These are phyloP conservation scores for Pleoardoris graminearum DNA, from an alignment of 2,329 filamentous ascomycete species.

Conservation along the genomic window DNA sequence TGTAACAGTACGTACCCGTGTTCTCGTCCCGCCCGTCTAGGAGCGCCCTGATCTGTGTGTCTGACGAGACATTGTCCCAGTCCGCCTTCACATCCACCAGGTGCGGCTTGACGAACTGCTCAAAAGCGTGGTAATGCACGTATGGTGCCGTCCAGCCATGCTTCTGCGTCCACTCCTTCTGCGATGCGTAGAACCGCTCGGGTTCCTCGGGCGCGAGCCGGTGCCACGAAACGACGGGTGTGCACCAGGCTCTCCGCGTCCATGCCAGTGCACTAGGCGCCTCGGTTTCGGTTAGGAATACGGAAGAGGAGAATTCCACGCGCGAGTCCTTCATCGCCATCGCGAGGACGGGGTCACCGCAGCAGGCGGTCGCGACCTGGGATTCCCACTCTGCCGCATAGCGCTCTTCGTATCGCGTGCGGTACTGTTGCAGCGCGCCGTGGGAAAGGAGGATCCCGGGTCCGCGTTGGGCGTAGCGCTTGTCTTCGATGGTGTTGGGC, in stretches of 20 bases:
- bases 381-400: slow-evolving; percentile 41
- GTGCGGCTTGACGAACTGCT: slow-evolving; percentile 35
- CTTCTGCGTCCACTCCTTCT: slow-evolving; percentile 38
- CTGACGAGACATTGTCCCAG: slow-evolving; percentile 44
- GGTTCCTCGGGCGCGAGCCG: slow-evolving; percentile 29
- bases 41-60: slow-evolving; percentile 22
- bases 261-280: slow-evolving; percentile 47
- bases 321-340: slow-evolving; percentile 40
- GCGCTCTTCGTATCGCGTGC: slow-evolving; percentile 35
- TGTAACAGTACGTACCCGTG: slow-evolving; percentile 5
- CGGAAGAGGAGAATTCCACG: slow-evolving; percentile 44
- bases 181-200: slow-evolving; percentile 34
- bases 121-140: slow-evolving; percentile 39
- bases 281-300: slow-evolving; percentile 51
- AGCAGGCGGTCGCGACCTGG: slow-evolving; percentile 38
- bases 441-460: slow-evolving; percentile 50
- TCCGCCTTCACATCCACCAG: slow-evolving; percentile 29
- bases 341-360: slow-evolving; percentile 44
- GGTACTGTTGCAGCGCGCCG: slow-evolving; percentile 43
- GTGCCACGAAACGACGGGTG: slow-evolving; percentile 47
- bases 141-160: slow-evolving; percentile 41
- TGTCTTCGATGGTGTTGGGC: slow-evolving; percentile 38
- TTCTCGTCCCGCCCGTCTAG: slow-evolving; percentile 23
- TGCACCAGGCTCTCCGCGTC: slow-evolving; percentile 48
- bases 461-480: slow-evolving; percentile 48